Conservation (phyloP, 2,329 filamentous ascomycete species). For the Scytalidium lignicola region DNA sequence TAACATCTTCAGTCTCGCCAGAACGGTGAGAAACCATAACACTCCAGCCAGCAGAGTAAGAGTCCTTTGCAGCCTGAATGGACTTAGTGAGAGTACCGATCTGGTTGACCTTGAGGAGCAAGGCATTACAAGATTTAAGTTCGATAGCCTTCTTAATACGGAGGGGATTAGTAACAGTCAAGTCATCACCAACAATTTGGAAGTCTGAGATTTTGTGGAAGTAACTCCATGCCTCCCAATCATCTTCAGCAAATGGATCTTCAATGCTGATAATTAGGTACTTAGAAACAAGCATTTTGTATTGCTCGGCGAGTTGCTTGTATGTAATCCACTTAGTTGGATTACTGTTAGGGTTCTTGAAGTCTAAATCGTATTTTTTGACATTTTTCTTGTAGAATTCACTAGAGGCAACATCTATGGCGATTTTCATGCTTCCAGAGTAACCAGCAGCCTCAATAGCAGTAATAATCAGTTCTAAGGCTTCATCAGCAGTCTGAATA, state of each 20-base stretch:
- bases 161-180: conserved; percentile 98
- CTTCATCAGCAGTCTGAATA: conserved; percentile 29
- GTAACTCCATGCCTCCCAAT: conserved; percentile 94
- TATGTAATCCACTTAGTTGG: conserved; percentile 57
- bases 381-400: conserved; percentile 31
- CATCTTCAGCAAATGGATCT: conserved; percentile 36
- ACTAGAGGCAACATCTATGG: conserved; percentile 35
- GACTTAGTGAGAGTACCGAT: conserved; percentile 98
- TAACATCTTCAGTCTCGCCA: conserved; percentile 99
- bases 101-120: conserved; percentile 99
- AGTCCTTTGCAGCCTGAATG: conserved; percentile 98
- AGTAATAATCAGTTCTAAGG: conserved; percentile 26
- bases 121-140: conserved; percentile 96
- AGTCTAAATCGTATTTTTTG: conserved; percentile 65
- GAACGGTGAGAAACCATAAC: conserved; percentile 99
- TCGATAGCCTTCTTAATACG: conserved; percentile 99
- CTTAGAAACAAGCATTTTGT: conserved; percentile 26
- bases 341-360: conserved; percentile 57
- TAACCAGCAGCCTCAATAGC: conserved; percentile 26
- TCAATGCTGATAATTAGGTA: conserved; percentile 35
- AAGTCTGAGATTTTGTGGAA: conserved; percentile 99
- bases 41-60: conserved; percentile 90
- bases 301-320: conserved; percentile 26
- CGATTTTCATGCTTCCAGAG: conserved; percentile 31
- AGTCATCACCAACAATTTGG: conserved; percentile 97